A percentile compares a stretch with the other conserved stretches of the same genome.
Conservation (phyloP, 169 alveolate species). For the Eimeria necatrix region DNA sequence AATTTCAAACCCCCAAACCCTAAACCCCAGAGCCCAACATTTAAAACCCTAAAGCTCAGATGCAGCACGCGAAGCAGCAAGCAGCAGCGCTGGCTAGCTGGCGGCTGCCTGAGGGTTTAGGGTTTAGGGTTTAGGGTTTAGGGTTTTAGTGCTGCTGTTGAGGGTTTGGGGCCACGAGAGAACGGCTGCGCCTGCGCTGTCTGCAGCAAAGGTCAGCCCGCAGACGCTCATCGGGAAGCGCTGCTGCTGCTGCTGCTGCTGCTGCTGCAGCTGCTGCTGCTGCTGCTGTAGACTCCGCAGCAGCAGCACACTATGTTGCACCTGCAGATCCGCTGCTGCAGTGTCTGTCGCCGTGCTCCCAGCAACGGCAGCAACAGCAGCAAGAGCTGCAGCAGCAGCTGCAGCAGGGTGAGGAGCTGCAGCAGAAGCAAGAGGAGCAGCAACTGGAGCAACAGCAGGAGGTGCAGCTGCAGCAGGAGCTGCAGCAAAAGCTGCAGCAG, state of each 20-base stretch:
- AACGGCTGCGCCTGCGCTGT: too few relatives aligned
- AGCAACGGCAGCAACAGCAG: constrained; percentile 15
- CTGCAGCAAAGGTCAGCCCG: constrained; percentile 39
- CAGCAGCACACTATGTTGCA: neutral
- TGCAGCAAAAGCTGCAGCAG: neutral
- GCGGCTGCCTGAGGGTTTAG: neutral
- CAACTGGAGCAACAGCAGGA: neutral
- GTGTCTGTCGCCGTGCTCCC: constrained; percentile 1
- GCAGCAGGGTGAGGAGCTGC: neutral
- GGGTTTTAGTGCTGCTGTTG: too few relatives aligned
- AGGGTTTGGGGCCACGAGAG: too few relatives aligned
- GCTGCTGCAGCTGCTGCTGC: neutral
- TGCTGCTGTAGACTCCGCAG: neutral
- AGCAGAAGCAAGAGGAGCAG: constrained; percentile 2
- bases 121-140: constrained; percentile 41
- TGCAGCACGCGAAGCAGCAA: neutral
- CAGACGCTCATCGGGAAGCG: neutral
- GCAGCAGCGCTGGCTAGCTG: neutral
- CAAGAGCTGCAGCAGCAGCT: constrained; percentile 12
- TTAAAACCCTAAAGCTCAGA: neutral
- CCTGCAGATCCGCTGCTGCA: constrained; percentile 3
- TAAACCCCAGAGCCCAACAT: neutral
- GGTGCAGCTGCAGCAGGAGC: neutral
- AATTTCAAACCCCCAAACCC: neutral
- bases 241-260: constrained; percentile 44